phyloP scores from a whole-genome alignment of 2,329 filamentous ascomycete species.

The Curvularia sp. region DNA sequence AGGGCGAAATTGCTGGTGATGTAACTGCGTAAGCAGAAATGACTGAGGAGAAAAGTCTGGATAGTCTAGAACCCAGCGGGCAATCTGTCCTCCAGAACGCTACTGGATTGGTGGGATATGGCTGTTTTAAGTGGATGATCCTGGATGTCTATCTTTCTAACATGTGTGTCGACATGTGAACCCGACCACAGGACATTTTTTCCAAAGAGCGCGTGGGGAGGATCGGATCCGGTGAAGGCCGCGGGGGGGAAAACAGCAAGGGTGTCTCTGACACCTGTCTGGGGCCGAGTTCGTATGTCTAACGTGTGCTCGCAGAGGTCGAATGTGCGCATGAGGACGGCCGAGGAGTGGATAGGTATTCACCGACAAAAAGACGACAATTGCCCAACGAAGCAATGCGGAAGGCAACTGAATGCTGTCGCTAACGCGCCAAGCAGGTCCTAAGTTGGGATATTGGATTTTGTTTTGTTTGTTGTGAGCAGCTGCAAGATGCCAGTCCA shows the following conservation, averaged over 20 bases:
- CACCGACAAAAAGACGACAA: conserved; percentile 8
- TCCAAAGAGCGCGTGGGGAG: conserved; percentile 13
- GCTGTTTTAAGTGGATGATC: conserved; percentile 6
- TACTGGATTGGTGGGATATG: conserved; percentile 4
- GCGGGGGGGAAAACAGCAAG: neutral
- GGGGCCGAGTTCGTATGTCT: conserved; percentile 1
- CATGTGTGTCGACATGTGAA: conserved; percentile 9
- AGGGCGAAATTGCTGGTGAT: conserved; percentile 18
- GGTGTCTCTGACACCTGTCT: conserved; percentile 12
- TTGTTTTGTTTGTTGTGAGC: conserved; percentile 8
- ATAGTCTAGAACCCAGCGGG: conserved; percentile 2
- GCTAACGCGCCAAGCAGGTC: conserved; percentile 16
- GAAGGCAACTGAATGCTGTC: conserved; percentile 12
- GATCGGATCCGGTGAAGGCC: conserved; percentile 3
- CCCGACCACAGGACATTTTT: conserved; percentile 13
- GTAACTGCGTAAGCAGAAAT: conserved; percentile 9
- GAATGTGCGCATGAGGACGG: neutral
- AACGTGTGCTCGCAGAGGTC: neutral
- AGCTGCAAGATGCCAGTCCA: conserved; percentile 4
- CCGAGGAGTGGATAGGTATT: neutral
- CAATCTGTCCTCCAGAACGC: conserved; percentile 9
- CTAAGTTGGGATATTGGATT: conserved; percentile 1
- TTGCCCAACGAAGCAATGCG: neutral
- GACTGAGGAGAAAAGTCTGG: neutral
- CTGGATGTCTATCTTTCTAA: neutral